Conservation (phyloP, 768 basidiomycete genomes). For the Tylopilus vinaceipallidus region DNA sequence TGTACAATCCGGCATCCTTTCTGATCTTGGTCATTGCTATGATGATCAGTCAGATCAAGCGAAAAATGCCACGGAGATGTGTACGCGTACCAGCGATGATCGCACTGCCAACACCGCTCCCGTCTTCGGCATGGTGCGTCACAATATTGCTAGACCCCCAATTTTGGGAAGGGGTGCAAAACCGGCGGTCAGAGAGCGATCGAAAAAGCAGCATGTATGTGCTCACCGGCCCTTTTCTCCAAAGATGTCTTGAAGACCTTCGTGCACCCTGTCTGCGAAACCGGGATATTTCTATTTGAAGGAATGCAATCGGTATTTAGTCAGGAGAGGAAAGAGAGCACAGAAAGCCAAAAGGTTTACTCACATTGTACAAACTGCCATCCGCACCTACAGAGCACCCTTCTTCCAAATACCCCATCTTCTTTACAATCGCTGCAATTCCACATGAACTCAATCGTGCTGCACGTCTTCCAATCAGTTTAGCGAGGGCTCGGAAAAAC, state of each 20-base stretch:
- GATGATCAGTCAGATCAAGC: constrained; percentile 1
- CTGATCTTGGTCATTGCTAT: constrained; percentile 88
- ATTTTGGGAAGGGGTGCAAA: constrained; percentile 53
- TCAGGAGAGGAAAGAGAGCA: background rate
- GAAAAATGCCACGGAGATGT: background rate
- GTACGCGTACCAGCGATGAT: constrained; percentile 77
- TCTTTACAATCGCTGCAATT: constrained; percentile 93
- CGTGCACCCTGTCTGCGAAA: constrained; percentile 89
- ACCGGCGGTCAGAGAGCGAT: background rate
- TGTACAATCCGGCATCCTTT: constrained; percentile 62
- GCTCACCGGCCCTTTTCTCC: constrained; percentile 91
- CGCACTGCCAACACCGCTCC: constrained; percentile 91
- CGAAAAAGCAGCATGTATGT: background rate
- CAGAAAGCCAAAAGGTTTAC: constrained; percentile 21
- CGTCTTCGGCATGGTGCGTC: constrained; percentile 43
- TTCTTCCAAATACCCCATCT: constrained; percentile 91
- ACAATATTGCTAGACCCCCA: constrained; percentile 40
- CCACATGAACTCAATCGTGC: constrained; percentile 92
- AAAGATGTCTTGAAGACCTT: constrained; percentile 91
- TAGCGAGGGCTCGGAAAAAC: constrained; percentile 94
- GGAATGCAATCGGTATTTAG: background rate
- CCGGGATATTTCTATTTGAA: constrained; percentile 89
- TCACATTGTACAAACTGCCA: constrained; percentile 91
- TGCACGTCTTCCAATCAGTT: constrained; percentile 84
- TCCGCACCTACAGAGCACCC: constrained; percentile 90